Percentiles rank a stretch among this genome's conserved stretches.
Conservation (phyloP, 2,329 filamentous ascomycete species). For the Venturia pyrina region DNA sequence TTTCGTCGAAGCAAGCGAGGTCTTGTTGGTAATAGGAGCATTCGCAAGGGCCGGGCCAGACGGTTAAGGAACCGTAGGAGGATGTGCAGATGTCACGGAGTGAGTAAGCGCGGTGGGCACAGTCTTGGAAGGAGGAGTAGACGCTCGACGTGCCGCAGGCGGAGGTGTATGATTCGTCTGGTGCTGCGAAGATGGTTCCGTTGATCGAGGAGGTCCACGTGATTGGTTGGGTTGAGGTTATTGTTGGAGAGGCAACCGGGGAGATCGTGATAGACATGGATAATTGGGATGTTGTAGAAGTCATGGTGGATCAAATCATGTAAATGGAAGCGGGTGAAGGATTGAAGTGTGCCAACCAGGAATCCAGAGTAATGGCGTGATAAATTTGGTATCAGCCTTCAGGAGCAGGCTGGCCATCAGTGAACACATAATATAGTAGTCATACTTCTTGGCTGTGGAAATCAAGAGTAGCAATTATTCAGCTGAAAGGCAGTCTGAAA, state of each 20-base stretch:
- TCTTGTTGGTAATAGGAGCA: constrained; percentile 16
- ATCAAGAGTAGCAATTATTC: neutral
- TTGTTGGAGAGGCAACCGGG: neutral
- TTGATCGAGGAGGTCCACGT: neutral
- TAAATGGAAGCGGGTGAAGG: neutral
- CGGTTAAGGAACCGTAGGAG: constrained; percentile 12
- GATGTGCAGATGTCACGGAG: constrained; percentile 14
- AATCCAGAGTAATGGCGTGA: neutral
- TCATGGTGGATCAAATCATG: neutral
- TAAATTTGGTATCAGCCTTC: neutral
- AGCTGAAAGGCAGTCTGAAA: neutral
- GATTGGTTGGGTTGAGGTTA: neutral
- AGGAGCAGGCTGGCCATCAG: neutral
- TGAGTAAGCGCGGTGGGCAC: constrained; percentile 13
- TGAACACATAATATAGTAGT: constrained; percentile 1
- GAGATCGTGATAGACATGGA: neutral
- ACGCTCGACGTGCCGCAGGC: neutral
- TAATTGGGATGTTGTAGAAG: neutral
- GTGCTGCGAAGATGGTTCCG: neutral
- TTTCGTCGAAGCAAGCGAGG: constrained; percentile 16
- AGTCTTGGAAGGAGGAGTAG: constrained; percentile 11
- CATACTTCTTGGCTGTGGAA: neutral
- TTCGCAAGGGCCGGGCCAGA: constrained; percentile 16
- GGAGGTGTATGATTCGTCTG: neutral
- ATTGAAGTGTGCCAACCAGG: neutral